Evolutionary conservation across 768 basidiomycete species (phyloP), one percentile per base, ranked within the genome.

Genomic region (Sporobolomyces phaffii): DNA sequence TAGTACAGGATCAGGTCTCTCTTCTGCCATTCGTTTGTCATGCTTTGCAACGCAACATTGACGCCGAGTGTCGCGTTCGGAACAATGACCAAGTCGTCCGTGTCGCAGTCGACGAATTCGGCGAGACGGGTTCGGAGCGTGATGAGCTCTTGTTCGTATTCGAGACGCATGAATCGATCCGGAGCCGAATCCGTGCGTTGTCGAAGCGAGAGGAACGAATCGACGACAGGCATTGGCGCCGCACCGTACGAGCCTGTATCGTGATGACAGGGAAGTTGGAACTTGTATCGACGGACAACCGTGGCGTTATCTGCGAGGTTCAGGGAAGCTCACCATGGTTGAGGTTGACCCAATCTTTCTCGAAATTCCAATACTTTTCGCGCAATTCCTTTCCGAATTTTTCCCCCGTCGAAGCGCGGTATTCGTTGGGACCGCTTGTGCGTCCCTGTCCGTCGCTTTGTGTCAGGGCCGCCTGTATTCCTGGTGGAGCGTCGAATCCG

Each of bases 251-350:
- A 66, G 17, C 70, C 70, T 72, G 53, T 9, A 24, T 13, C 15
- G 34, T 29, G 13, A 3, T 1, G 36, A 8, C 14, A 15, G 9
- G 38, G 38, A 17, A 17, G 9, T 38, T 17, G 17, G 17, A 38
- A 38, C 38, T 38, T 17, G 38, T 17, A n/a, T n/a, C n/a, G n/a
- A n/a, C n/a, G n/a, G n/a, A n/a, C n/a, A n/a, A n/a, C n/a, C n/a
- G n/a, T n/a, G n/a, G n/a, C n/a, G n/a, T n/a, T n/a, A n/a, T n/a
- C n/a, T n/a, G n/a, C n/a, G n/a, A n/a, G n/a, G n/a, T n/a, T n/a
- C n/a, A n/a, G n/a, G n/a, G n/a, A 33, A 18, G 24, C 70, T 33
- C 18, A 56, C 73, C 74, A 41, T 73, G 70, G 50, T 74, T 74
- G 17, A 73, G 34, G 34, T 72, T 72, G 28, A 48, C 29, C 60